phyloP scores from a whole-genome alignment of 305 asterid species.

The Plantago rigida region DNA sequence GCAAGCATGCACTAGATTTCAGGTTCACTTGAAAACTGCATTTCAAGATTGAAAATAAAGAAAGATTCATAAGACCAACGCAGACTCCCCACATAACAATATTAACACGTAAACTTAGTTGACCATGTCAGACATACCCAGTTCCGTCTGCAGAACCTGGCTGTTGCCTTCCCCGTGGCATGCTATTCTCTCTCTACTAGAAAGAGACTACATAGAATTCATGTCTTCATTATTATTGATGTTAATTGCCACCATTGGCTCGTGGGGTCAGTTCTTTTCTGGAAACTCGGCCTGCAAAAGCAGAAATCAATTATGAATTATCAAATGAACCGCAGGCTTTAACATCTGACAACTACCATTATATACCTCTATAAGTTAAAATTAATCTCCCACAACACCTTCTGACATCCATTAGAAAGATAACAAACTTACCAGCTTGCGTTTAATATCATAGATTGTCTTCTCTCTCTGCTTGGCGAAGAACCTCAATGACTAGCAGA shows the following conservation, averaged over 20 bases:
- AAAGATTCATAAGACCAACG: not conserved
- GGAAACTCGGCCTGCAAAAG: slow-evolving; percentile 37
- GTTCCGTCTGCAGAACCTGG: not conserved
- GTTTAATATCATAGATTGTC: slow-evolving; percentile 39
- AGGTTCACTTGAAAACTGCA: not conserved
- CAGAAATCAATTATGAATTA: slow-evolving; percentile 13
- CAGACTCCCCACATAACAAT: not conserved
- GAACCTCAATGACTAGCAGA: slow-evolving; percentile 65
- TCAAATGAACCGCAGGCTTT: slow-evolving; percentile 10
- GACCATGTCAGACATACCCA: not conserved
- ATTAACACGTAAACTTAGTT: not conserved
- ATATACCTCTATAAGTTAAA: not conserved
- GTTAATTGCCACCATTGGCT: slow-evolving; percentile 21
- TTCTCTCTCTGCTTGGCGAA: slow-evolving; percentile 61
- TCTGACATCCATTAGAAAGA: slow-evolving; percentile 1
- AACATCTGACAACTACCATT: slow-evolving; percentile 5
- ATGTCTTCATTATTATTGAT: not conserved
- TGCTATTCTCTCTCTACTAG: not conserved
- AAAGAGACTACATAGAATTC: slow-evolving; percentile 20
- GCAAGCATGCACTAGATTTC: not conserved
- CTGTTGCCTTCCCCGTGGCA: not conserved
- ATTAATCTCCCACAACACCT: not conserved
- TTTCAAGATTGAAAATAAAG: not conserved
- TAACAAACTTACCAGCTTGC: slow-evolving; percentile 48
- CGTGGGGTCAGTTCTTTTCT: slow-evolving; percentile 26